Evolutionary conservation across 345 rosid genomes (phyloP).

Genomic region (Lepidium didymum): DNA sequence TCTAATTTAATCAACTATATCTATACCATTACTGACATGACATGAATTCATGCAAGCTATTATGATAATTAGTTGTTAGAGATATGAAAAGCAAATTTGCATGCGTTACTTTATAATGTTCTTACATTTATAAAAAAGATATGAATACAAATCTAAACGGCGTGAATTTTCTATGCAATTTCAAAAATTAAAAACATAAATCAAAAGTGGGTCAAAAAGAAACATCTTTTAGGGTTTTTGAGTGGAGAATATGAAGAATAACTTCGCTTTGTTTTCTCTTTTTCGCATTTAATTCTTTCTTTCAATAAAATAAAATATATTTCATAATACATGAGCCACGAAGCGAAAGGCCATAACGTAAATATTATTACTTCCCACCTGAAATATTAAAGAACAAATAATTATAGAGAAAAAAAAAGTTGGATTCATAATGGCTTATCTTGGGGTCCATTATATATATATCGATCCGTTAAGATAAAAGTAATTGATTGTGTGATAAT

Average conservation of each 20-base stretch:
- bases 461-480: background rate
- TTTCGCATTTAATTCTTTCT: background rate
- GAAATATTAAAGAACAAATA: background rate
- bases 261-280: conserved; percentile 22
- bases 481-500: background rate
- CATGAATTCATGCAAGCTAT: background rate
- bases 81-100: background rate
- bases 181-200: background rate
- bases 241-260: conserved; percentile 26
- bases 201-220: conserved; percentile 18
- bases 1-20: background rate
- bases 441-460: background rate
- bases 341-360: background rate
- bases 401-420: background rate
- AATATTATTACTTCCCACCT: conserved; percentile 23
- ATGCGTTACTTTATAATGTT: background rate
- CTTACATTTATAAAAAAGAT: background rate
- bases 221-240: conserved; percentile 6
- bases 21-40: background rate
- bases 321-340: background rate
- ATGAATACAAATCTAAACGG: conserved; percentile 14
- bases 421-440: background rate
- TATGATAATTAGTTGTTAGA: background rate
- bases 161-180: conserved; percentile 7
- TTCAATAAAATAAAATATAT: background rate